Conservation (phyloP, 495 filamentous ascomycete genomes). For the Zalerion maritima region DNA sequence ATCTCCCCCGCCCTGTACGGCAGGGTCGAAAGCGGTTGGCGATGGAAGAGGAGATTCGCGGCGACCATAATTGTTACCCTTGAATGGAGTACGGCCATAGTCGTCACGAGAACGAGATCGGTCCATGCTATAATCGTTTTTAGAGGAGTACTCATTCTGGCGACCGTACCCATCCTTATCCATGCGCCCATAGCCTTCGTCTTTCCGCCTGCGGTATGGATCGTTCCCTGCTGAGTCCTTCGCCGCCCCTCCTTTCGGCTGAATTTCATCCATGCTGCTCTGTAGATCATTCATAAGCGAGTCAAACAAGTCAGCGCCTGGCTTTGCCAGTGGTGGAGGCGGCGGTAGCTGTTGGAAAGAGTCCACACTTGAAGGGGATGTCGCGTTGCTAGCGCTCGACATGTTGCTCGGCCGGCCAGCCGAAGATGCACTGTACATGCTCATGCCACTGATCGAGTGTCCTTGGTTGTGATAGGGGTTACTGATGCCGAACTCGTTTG, state of each 20-base stretch:
- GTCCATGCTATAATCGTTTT: too few relatives aligned
- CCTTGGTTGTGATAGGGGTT: constrained; percentile 49
- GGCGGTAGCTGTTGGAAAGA: constrained; percentile 11
- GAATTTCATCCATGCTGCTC: constrained; percentile 27
- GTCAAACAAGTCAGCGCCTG: constrained; percentile 20
- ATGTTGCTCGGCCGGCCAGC: constrained; percentile 48
- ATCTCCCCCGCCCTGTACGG: too few relatives aligned
- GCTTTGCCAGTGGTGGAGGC: constrained; percentile 1
- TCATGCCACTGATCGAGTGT: constrained; percentile 53
- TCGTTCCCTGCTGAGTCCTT: too few relatives aligned
- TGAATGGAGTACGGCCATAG: too few relatives aligned
- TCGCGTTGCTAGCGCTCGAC: constrained; percentile 57
- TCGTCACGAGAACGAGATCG: too few relatives aligned
- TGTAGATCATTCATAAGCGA: constrained; percentile 38
- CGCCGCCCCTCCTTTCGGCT: constrained; percentile 10
- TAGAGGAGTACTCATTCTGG: too few relatives aligned
- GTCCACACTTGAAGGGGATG: constrained; percentile 25
- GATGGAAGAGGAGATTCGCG: too few relatives aligned
- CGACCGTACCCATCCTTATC: too few relatives aligned
- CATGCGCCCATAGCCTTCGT: too few relatives aligned
- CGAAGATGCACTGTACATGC: constrained; percentile 53
- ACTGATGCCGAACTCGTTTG: constrained; percentile 34
- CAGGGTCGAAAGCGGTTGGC: too few relatives aligned
- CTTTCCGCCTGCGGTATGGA: too few relatives aligned
- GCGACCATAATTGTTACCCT: too few relatives aligned